Percentiles rank a stretch among this genome's conserved stretches.
Evolutionary conservation across 2,329 filamentous ascomycete species (phyloP).

Genomic region (Madurella mycetomatis): DNA sequence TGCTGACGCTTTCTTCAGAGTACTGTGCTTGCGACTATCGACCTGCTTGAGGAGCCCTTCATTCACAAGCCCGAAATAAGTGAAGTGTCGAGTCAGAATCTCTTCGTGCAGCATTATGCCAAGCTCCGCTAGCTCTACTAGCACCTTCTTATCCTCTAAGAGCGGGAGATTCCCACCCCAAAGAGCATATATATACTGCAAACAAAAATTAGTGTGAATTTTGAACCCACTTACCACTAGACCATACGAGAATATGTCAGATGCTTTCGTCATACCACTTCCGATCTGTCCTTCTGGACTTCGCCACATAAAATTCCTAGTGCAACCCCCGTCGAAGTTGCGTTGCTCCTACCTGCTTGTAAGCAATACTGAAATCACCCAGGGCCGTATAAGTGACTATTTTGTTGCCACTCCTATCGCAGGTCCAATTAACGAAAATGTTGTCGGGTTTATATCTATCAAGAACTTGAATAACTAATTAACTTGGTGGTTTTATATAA

Average conservation of each 20-base stretch:
- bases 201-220: background rate
- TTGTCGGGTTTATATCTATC: slow-evolving; percentile 7
- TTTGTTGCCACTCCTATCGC: background rate
- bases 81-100: slow-evolving; percentile 4
- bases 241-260: slow-evolving; percentile 2
- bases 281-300: slow-evolving; percentile 8
- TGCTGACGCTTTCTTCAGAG: background rate
- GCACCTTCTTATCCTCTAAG: background rate
- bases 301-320: slow-evolving; percentile 7
- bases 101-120: background rate
- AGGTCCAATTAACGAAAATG: slow-evolving; percentile 6
- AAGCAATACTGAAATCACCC: slow-evolving; percentile 4
- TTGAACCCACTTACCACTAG: background rate
- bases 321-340: background rate
- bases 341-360: background rate
- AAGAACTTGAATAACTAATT: background rate
- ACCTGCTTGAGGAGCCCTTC: background rate
- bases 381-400: background rate
- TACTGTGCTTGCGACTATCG: background rate
- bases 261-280: slow-evolving; percentile 3
- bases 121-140: background rate
- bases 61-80: background rate
- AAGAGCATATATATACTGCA: slow-evolving; percentile 1
- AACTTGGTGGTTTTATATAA: background rate
- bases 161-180: background rate